A percentile compares a stretch with the other conserved stretches of the same genome.
phyloP scores from a whole-genome alignment of 768 basidiomycete genomes.

The Pleurotus salmoneostramineus region DNA sequence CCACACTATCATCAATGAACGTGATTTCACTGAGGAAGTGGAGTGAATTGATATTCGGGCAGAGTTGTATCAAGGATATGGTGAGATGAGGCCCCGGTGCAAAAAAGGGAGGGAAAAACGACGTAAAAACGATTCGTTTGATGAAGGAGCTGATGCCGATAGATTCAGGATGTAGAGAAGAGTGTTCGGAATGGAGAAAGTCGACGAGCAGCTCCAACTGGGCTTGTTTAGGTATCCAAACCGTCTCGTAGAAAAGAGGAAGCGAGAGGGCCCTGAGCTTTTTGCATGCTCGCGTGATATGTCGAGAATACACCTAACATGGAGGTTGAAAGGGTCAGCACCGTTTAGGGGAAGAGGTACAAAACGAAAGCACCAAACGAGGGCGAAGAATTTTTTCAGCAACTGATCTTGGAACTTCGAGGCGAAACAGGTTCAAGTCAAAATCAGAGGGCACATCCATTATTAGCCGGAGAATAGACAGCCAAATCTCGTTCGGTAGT shows the following conservation, averaged over 20 bases:
- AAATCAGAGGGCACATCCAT: not conserved
- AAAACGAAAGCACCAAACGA: not conserved
- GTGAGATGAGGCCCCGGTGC: no score
- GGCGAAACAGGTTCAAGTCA: not conserved
- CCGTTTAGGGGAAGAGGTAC: not conserved
- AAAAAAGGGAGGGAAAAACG: no score
- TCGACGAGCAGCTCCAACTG: not conserved
- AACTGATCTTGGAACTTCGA: not conserved
- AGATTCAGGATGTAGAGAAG: no score
- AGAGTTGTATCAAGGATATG: no score
- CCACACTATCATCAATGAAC: no score
- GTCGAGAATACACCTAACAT: not conserved
- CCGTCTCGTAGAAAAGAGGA: not conserved
- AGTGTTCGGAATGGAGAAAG: no score
- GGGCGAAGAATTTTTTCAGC: not conserved
- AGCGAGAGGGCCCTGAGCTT: not conserved
- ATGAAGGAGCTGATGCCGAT: no score
- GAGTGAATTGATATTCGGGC: no score
- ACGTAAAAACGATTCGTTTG: no score
- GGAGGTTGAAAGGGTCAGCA: not conserved
- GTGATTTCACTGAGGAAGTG: no score
- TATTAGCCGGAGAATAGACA: not conserved
- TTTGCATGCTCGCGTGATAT: not conserved
- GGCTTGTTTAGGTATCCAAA: not conserved
- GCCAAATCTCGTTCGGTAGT: not conserved